Conservation (phyloP, 2,329 filamentous ascomycete species). For the Colletotrichum falcatum region DNA sequence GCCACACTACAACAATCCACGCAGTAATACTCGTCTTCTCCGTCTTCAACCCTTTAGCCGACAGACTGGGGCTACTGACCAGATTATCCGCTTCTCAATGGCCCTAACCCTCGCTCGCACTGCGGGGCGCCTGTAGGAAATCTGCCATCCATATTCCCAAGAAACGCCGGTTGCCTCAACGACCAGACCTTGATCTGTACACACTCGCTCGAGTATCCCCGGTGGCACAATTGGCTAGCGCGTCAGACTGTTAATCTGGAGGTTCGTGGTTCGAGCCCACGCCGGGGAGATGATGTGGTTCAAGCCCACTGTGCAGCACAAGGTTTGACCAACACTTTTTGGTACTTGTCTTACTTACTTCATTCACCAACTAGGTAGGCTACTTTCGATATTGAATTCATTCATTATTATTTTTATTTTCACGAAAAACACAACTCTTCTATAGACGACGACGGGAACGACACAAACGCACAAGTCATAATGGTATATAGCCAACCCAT, state of each 20-base stretch:
- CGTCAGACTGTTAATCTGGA: constrained; percentile 42
- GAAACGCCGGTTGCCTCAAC: not conserved
- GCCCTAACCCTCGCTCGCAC: constrained; percentile 19
- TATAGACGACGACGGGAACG: not conserved
- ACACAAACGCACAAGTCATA: not conserved
- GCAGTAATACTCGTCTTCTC: not conserved
- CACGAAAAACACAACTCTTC: no score
- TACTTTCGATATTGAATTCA: not conserved
- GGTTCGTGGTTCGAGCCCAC: constrained; percentile 42
- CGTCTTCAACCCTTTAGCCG: not conserved
- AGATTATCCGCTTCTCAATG: constrained; percentile 18
- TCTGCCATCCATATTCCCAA: constrained; percentile 18
- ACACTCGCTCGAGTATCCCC: constrained; percentile 25
- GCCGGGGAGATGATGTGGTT: constrained; percentile 35
- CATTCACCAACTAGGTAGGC: no score
- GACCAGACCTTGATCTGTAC: not conserved
- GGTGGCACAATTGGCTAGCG: constrained; percentile 42
- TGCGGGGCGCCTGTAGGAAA: not conserved
- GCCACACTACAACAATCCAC: not conserved
- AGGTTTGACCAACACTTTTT: not conserved
- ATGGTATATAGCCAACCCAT: no score
- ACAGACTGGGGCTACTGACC: not conserved
- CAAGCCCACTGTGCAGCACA: not conserved
- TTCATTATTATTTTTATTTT: not conserved
- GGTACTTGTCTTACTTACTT: not conserved